Evolutionary conservation across 2,329 filamentous ascomycete genomes (phyloP).

Genomic region (Arthrinium puccinioides): DNA sequence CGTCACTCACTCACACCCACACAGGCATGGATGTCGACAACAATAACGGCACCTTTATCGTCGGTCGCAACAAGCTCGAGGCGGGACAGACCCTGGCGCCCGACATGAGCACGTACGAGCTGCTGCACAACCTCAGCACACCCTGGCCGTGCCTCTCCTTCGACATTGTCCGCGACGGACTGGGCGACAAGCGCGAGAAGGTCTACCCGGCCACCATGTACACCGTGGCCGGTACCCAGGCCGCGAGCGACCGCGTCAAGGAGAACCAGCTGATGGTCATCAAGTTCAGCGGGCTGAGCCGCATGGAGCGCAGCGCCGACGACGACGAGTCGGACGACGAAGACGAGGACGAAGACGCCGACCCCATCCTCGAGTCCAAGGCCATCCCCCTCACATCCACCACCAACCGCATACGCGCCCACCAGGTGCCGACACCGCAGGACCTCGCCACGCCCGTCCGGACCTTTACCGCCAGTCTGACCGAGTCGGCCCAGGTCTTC

Average conservation of each 20-base stretch:
- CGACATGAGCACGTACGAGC: constrained; percentile 91
- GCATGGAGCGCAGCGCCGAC: constrained; percentile 71
- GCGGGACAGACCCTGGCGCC: constrained; percentile 86
- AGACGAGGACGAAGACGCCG: constrained; percentile 68
- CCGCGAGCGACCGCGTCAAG: constrained; percentile 62
- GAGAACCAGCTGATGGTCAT: constrained; percentile 95
- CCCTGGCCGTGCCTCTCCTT: constrained; percentile 97
- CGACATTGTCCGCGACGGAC: constrained; percentile 77
- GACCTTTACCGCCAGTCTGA: constrained; percentile 86
- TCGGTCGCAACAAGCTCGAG: constrained; percentile 84
- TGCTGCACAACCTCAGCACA: constrained; percentile 90
- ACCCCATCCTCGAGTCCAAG: constrained; percentile 91
- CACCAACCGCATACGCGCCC: constrained; percentile 86
- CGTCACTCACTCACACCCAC: no score
- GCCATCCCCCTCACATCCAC: constrained; percentile 79
- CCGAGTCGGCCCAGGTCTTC: constrained; percentile 78
- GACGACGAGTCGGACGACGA: constrained; percentile 63
- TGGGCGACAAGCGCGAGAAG: constrained; percentile 77
- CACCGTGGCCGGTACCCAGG: constrained; percentile 90
- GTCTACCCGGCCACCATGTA: constrained; percentile 96
- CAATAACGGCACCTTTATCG: constrained; percentile 78
- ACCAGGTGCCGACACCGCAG: constrained; percentile 68
- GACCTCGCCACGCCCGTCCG: constrained; percentile 66
- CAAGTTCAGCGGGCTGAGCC: constrained; percentile 88
- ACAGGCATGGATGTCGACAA: constrained; percentile 86